Evolutionary conservation across 495 filamentous ascomycete genomes (phyloP), one percentile per base, ranked within the genome.

Genomic region (Hypomontagnella submonticulosa): DNA sequence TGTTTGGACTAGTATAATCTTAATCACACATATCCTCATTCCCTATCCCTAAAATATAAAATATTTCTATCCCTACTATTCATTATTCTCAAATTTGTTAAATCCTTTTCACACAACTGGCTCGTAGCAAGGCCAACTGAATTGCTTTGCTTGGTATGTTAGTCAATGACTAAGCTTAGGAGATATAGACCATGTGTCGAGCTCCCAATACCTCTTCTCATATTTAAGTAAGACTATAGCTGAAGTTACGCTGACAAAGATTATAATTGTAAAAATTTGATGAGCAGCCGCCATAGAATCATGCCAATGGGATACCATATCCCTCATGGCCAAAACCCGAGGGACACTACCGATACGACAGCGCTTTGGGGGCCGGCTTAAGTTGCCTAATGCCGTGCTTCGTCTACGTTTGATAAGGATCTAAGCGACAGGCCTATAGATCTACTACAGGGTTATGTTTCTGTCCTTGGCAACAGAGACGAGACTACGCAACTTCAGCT

Each of bases 1-100:
- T 1, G 2, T 43, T 49, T 43, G 48, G 64, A 43, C 20, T 67
- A 67, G 64, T 18, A 51, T 57, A 10, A 8, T 1, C 18, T 42
- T 27, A 55, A 67, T 67, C 57, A 57, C 44, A n/a, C 8, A 49
- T 5, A 3, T 42, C 10, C 16, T 1, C 33, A 38, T 12, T 30
- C 10, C 1, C 19, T 38, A 16, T n/a, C 13, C 44, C 23, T n/a
- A 10, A 16, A 32, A 40, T 48, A 53, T 53, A 53, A n/a, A 53
- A 40, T 40, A 27, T 15, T 55, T 16, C 6, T 32, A 54, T 54
- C 13, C 40, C 11, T n/a, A 2, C 3, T 16, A 32, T 41, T 59
- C 15, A 23, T 32, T 40, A 38, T 47, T 36, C 46, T 15, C 6
- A 40, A 12, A 15, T 40, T 2, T 4, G 7, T 19, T 18, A 3